Evolutionary conservation across 1,284 basidiomycete species (phyloP).

Genomic region (Sanghuangporus sanghuang): DNA sequence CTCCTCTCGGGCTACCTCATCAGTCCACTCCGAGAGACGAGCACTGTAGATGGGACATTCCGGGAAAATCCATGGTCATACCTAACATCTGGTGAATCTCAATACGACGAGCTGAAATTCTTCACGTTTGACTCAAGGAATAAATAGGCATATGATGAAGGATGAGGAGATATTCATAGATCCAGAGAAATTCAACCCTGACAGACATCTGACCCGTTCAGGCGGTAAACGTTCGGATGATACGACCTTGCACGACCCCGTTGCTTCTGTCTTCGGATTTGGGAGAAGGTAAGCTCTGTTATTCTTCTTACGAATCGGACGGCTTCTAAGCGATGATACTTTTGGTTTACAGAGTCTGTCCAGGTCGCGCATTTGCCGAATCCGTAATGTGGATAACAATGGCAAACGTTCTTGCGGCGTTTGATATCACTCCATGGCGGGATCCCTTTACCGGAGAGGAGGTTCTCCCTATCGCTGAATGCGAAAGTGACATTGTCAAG

Average conservation of each 20-base stretch:
- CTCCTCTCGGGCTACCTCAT: conserved; percentile 7
- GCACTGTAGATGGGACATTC: conserved; percentile 13
- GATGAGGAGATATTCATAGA: no score
- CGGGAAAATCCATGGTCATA: not conserved
- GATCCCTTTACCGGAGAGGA: conserved; percentile 5
- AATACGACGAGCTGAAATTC: no score
- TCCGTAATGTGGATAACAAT: conserved; percentile 8
- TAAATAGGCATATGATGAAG: conserved; percentile 1
- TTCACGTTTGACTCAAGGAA: no score
- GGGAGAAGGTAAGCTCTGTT: not conserved
- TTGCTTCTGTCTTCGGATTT: not conserved
- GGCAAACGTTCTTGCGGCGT: conserved; percentile 4
- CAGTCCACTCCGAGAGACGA: not conserved
- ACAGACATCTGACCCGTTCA: no score
- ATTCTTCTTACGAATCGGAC: not conserved
- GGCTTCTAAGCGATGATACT: not conserved
- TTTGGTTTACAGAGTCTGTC: conserved; percentile 8
- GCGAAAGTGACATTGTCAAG: not conserved
- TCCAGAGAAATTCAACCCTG: no score
- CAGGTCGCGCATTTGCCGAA: conserved; percentile 12
- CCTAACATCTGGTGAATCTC: no score
- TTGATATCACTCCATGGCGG: not conserved
- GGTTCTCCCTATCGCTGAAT: not conserved
- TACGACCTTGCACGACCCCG: not conserved
- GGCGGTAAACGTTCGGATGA: not conserved